Conservation (phyloP, 1,284 basidiomycete species). For the Melampsora americana region DNA sequence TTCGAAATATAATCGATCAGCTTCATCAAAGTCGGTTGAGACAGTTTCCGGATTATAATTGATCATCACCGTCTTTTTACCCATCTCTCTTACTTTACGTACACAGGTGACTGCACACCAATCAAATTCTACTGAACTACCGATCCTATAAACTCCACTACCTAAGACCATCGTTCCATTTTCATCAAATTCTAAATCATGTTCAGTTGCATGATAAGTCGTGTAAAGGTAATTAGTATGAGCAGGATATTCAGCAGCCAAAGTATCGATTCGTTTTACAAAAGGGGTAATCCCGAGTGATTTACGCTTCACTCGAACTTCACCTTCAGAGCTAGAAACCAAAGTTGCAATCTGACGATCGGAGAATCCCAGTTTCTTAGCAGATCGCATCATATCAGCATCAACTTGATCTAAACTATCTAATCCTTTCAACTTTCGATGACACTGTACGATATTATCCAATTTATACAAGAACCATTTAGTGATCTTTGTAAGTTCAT, state of each 20-base stretch:
- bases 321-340: conserved; percentile 64
- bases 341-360: conserved; percentile 86
- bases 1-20: conserved; percentile 96
- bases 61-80: conserved; percentile 95
- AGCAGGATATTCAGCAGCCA: conserved; percentile 97
- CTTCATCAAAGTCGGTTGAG: conserved; percentile 98
- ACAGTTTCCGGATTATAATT: conserved; percentile 99
- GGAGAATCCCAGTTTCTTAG: conserved; percentile 91
- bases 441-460: conserved; percentile 88
- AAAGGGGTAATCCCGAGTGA: conserved; percentile 84
- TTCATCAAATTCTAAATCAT: conserved; percentile 94
- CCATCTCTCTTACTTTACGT: conserved; percentile 82
- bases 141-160: conserved; percentile 96
- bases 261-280: conserved; percentile 98
- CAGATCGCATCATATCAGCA: conserved; percentile 65
- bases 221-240: conserved; percentile 99
- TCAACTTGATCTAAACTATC: conserved; percentile 64
- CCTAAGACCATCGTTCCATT: conserved; percentile 99
- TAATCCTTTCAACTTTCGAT: conserved; percentile 67
- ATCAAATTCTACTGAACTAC: conserved; percentile 97
- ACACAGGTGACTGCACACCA: conserved; percentile 99
- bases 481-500: conserved; percentile 96
- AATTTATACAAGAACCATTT: conserved; percentile 98
- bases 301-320: conserved; percentile 81
- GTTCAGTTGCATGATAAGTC: conserved; percentile 93